These are phyloP conservation scores for Phylloporus sp. DNA, from an alignment of 1,284 basidiomycete genomes.

Conservation along the genomic window DNA sequence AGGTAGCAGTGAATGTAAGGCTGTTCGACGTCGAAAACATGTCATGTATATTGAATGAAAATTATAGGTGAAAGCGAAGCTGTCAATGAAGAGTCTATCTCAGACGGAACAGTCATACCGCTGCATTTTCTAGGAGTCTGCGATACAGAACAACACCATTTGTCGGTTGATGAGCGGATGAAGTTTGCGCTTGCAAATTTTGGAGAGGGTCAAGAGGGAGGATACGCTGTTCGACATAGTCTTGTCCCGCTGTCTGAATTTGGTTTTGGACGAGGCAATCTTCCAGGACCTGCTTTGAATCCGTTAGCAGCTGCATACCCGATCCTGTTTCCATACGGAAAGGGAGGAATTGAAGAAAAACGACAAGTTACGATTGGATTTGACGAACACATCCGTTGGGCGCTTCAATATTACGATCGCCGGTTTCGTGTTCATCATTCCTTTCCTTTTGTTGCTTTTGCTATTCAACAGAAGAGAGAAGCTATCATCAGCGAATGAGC, in stretches of 20 bases:
- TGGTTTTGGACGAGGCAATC: neutral
- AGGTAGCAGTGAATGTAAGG: too few relatives aligned
- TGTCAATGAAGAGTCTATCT: too few relatives aligned
- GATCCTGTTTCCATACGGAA: neutral
- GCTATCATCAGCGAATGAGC: conserved; percentile 2
- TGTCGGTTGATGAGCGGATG: neutral
- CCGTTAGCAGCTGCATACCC: conserved; percentile 1
- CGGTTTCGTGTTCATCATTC: conserved; percentile 13
- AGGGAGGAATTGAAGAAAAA: neutral
- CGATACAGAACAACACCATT: neutral
- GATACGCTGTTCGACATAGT: neutral
- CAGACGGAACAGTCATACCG: too few relatives aligned
- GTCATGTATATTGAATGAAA: too few relatives aligned
- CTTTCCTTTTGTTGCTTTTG: conserved; percentile 26
- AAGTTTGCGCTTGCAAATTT: neutral
- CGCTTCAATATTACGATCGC: neutral
- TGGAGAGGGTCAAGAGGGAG: neutral
- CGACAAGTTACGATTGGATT: neutral
- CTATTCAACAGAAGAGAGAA: conserved; percentile 23
- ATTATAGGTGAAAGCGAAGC: neutral
- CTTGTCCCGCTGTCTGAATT: neutral
- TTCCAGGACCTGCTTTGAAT: neutral
- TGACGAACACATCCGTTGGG: conserved; percentile 1
- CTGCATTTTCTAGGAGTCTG: neutral
- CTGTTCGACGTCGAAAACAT: too few relatives aligned